These are phyloP conservation scores for Yarrowia divulgata DNA, from an alignment of 805 yeast genomes.

Conservation along the genomic window DNA sequence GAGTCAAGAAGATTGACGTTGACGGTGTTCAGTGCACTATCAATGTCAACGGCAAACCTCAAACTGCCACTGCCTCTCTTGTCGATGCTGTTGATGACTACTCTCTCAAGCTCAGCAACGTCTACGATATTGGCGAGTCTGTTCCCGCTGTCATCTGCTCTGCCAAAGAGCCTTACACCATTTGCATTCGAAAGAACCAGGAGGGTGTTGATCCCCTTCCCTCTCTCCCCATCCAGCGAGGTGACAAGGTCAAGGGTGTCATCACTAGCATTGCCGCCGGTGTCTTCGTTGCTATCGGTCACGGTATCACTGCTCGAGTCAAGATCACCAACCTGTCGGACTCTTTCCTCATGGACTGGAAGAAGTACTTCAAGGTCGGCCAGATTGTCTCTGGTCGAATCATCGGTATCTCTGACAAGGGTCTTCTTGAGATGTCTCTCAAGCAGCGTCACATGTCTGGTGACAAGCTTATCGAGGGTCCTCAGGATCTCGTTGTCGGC, in stretches of 20 bases:
- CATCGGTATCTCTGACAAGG: conserved; percentile 53
- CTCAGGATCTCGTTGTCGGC: conserved; percentile 70
- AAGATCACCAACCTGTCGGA: conserved; percentile 84
- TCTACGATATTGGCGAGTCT: conserved; percentile 43
- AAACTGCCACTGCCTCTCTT: conserved; percentile 45
- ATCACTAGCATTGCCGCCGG: conserved; percentile 77
- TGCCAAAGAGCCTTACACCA: conserved; percentile 50
- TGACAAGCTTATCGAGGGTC: conserved; percentile 46
- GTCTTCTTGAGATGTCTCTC: conserved; percentile 75
- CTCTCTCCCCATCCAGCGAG: conserved; percentile 57
- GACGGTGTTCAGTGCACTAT: conserved; percentile 43
- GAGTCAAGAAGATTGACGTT: conserved; percentile 9
- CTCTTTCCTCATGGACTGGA: conserved; percentile 85
- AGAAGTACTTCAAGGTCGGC: conserved; percentile 70
- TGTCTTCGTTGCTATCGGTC: conserved; percentile 76
- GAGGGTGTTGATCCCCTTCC: conserved; percentile 31
- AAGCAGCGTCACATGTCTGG: conserved; percentile 84
- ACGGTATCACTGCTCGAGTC: conserved; percentile 76
- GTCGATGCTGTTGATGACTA: conserved; percentile 45
- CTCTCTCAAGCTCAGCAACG: conserved; percentile 39
- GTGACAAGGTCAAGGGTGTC: conserved; percentile 82
- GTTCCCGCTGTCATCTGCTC: conserved; percentile 47
- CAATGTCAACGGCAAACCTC: conserved; percentile 41
- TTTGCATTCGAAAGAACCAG: conserved; percentile 23
- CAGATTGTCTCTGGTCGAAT: conserved; percentile 81